Percentiles rank a stretch among this genome's conserved stretches.
phyloP scores from a whole-genome alignment of 1,284 basidiomycete genomes.

The Pisolithus thermaeus region DNA sequence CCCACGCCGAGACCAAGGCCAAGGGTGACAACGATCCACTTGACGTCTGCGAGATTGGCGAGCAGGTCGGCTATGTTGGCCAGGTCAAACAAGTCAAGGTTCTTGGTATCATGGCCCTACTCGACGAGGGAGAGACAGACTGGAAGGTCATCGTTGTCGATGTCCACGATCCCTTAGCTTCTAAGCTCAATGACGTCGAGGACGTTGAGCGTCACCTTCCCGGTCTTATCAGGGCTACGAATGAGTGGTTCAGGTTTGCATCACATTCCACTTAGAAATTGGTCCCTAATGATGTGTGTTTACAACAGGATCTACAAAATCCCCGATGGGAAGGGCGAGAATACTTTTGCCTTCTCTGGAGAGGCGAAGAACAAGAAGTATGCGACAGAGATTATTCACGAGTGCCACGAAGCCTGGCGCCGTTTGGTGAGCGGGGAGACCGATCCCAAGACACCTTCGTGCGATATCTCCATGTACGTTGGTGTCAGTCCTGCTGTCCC shows the following conservation, averaged over 20 bases:
- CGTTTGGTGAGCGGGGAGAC: slow-evolving; percentile 83
- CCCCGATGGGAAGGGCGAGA: slow-evolving; percentile 98
- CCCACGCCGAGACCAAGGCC: slow-evolving; percentile 97
- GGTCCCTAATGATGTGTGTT: slow-evolving; percentile 7
- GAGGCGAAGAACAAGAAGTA: slow-evolving; percentile 99
- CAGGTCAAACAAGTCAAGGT: slow-evolving; percentile 99
- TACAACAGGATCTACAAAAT: slow-evolving; percentile 88
- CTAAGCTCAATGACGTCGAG: slow-evolving; percentile 98
- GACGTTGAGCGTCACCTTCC: slow-evolving; percentile 99
- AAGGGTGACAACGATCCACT: slow-evolving; percentile 99
- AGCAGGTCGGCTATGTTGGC: slow-evolving; percentile 95
- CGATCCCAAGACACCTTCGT: slow-evolving; percentile 62
- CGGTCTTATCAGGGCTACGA: slow-evolving; percentile 92
- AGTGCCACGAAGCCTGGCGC: slow-evolving; percentile 99
- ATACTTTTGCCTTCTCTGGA: slow-evolving; percentile 98
- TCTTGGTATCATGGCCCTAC: slow-evolving; percentile 98
- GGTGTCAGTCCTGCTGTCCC: slow-evolving; percentile 2
- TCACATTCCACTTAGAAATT: neutral
- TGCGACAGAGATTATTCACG: slow-evolving; percentile 97
- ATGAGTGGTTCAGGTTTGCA: slow-evolving; percentile 89
- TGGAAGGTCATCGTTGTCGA: slow-evolving; percentile 99
- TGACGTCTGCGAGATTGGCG: slow-evolving; percentile 99
- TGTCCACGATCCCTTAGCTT: slow-evolving; percentile 91
- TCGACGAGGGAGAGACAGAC: slow-evolving; percentile 98
- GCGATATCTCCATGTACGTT: slow-evolving; percentile 79